Evolutionary conservation across 352 stramenopile genomes (phyloP).

Genomic region (Phytophthora constricta): DNA sequence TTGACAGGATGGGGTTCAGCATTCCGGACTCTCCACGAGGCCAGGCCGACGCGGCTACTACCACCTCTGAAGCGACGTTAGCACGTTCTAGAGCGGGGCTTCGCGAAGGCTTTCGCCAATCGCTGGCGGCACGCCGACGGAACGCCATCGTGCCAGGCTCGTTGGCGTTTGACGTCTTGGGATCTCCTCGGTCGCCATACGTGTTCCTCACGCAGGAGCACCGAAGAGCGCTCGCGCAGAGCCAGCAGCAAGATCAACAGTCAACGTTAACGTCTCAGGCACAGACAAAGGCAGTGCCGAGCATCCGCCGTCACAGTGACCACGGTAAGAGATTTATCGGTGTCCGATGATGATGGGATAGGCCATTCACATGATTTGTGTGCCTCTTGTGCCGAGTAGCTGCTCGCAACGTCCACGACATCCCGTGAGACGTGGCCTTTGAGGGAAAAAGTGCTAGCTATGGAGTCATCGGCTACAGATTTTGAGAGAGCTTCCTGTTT

Average conservation of each 20-base stretch:
- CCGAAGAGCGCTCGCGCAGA: constrained; percentile 39
- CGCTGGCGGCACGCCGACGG: constrained; percentile 43
- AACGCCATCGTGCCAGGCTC: constrained; percentile 65
- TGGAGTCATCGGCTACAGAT: background rate
- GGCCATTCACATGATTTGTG: constrained; percentile 11
- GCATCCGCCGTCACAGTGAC: constrained; percentile 18
- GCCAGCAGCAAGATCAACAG: constrained; percentile 40
- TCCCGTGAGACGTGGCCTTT: constrained; percentile 32
- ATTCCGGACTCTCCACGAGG: constrained; percentile 61
- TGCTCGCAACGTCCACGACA: constrained; percentile 22
- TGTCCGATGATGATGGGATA: constrained; percentile 9
- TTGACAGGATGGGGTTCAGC: constrained; percentile 64
- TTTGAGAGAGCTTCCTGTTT: constrained; percentile 9
- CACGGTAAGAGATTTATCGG: constrained; percentile 6
- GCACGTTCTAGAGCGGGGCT: constrained; percentile 9
- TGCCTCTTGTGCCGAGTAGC: constrained; percentile 13
- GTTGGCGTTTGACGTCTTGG: constrained; percentile 49
- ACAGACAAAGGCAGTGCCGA: background rate
- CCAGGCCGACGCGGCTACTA: constrained; percentile 7
- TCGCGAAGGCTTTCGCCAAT: constrained; percentile 30
- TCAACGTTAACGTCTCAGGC: constrained; percentile 7
- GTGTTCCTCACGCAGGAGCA: constrained; percentile 44
- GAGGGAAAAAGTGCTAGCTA: background rate
- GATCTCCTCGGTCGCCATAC: constrained; percentile 50
- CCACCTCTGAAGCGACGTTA: constrained; percentile 2